Conservation (phyloP, 78 protist genomes). For the Protostelium mycophagum region DNA sequence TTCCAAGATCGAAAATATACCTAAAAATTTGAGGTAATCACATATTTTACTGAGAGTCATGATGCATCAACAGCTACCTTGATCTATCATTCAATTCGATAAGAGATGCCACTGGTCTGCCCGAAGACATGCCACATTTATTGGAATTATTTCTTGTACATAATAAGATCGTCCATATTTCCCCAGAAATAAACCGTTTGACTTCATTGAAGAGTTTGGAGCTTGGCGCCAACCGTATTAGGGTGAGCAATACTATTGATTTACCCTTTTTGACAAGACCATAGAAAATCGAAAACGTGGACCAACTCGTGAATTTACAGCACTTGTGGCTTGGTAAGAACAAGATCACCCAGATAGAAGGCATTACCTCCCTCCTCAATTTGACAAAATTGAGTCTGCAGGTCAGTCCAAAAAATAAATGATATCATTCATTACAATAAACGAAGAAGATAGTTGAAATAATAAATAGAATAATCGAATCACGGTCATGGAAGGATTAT, state of each 20-base stretch:
- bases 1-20: slow-evolving; percentile 27
- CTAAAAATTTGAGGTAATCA: neutral
- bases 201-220: slow-evolving; percentile 24
- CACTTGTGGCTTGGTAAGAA: slow-evolving; percentile 58
- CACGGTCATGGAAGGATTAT: slow-evolving; percentile 16
- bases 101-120: slow-evolving; percentile 18
- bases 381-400: slow-evolving; percentile 28
- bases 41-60: too few relatives aligned
- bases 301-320: slow-evolving; percentile 15
- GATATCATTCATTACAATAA: neutral
- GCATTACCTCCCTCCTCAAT: neutral
- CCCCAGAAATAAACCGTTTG: neutral
- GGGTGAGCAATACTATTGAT: slow-evolving; percentile 4
- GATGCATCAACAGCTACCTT: slow-evolving; percentile 14
- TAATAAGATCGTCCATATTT: neutral
- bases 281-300: slow-evolving; percentile 29
- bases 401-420: neutral
- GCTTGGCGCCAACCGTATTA: slow-evolving; percentile 49
- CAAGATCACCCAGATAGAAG: slow-evolving; percentile 22
- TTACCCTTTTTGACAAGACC: neutral
- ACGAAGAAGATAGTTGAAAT: too few relatives aligned
- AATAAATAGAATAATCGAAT: slow-evolving; percentile 22
- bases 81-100: slow-evolving; percentile 60
- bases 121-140: slow-evolving; percentile 16
- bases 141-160: neutral